These are phyloP conservation scores for Malania oleifera DNA, from an alignment of 164 flowering plant species.

Conservation along the genomic window DNA sequence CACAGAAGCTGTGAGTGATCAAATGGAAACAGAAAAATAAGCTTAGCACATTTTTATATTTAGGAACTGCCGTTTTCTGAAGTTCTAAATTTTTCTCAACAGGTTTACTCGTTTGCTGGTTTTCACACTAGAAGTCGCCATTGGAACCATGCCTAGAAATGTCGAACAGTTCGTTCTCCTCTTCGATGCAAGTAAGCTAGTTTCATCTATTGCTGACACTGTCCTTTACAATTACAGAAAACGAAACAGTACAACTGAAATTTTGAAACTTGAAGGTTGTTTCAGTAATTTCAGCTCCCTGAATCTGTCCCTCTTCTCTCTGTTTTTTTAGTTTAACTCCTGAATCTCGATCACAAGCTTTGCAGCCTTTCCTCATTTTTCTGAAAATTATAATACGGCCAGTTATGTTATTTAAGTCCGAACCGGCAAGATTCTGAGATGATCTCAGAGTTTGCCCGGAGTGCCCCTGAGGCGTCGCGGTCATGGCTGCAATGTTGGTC, in stretches of 20 bases:
- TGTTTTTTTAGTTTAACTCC: too few species aligned
- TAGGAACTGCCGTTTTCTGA: background rate
- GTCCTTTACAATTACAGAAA: slow-evolving; percentile 8
- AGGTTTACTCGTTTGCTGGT: slow-evolving; percentile 85
- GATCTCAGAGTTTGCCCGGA: slow-evolving; percentile 29
- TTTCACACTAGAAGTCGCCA: slow-evolving; percentile 91
- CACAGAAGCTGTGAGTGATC: slow-evolving; percentile 76
- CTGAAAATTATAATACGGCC: too few species aligned
- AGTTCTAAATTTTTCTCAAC: background rate
- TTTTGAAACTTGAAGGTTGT: slow-evolving; percentile 5
- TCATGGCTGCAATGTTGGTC: slow-evolving; percentile 16
- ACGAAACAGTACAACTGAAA: background rate
- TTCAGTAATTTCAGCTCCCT: slow-evolving; percentile 8
- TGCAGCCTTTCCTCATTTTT: too few species aligned
- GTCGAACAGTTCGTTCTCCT: slow-evolving; percentile 78
- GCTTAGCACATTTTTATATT: too few species aligned
- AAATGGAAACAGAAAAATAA: background rate
- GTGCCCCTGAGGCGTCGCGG: slow-evolving; percentile 32
- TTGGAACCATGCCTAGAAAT: slow-evolving; percentile 73
- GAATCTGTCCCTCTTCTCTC: too few species aligned
- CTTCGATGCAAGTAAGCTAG: slow-evolving; percentile 87
- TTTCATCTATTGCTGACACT: slow-evolving; percentile 3
- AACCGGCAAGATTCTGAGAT: slow-evolving; percentile 21
- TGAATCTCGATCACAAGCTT: too few species aligned
- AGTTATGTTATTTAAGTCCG: too few species aligned